These are phyloP conservation scores for Podospora bellae-mahoneyi DNA, from an alignment of 495 filamentous ascomycete genomes.

Conservation along the genomic window DNA sequence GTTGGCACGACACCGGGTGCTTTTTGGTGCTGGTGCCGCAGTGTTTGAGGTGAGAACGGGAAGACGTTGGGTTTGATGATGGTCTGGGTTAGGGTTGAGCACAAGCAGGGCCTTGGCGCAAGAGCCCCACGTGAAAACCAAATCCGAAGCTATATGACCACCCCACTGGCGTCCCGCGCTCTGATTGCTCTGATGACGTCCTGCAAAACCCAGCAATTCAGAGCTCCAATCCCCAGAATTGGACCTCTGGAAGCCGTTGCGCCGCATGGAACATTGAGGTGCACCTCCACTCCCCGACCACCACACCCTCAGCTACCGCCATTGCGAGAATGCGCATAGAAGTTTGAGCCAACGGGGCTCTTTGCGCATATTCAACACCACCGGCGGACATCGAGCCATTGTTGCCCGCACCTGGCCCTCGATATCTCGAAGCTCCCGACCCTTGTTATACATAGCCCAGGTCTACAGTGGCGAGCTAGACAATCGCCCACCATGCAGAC, in stretches of 20 bases:
- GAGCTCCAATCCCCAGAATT: not conserved
- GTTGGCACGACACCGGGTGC: too few relatives aligned
- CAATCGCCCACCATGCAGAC: conserved; percentile 39
- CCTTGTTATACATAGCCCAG: not conserved
- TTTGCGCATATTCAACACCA: conserved; percentile 9
- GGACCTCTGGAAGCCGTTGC: not conserved
- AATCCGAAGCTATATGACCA: not conserved
- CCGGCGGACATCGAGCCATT: not conserved
- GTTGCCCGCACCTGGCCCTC: not conserved
- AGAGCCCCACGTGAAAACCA: not conserved
- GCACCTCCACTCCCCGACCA: not conserved
- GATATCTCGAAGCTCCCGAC: too few relatives aligned
- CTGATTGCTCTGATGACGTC: conserved; percentile 11
- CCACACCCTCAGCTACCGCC: not conserved
- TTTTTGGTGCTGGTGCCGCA: too few relatives aligned
- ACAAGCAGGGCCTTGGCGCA: not conserved
- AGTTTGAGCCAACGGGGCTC: conserved; percentile 20
- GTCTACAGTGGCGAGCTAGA: not conserved
- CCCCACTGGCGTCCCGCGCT: not conserved
- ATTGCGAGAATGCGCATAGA: conserved; percentile 16
- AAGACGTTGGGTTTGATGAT: too few relatives aligned
- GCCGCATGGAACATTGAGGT: conserved; percentile 9
- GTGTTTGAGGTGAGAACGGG: too few relatives aligned
- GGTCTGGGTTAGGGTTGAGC: not conserved
- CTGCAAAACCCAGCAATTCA: conserved; percentile 6